phyloP scores from a whole-genome alignment of 2,329 filamentous ascomycete species.

The Fusarium humuli region DNA sequence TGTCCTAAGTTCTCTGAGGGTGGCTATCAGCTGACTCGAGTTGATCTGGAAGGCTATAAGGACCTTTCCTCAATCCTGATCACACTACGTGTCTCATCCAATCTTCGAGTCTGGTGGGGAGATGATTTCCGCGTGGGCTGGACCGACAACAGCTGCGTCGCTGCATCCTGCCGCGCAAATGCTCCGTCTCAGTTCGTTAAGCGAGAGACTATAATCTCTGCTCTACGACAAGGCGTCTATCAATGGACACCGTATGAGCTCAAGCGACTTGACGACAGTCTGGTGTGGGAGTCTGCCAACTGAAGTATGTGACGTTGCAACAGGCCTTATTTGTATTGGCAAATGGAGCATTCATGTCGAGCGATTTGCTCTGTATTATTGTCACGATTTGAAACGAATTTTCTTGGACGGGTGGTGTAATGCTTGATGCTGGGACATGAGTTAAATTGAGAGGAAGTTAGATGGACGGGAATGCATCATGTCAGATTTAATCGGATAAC shows the following conservation, averaged over 20 bases:
- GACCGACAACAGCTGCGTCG: conserved; percentile 56
- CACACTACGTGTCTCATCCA: conserved; percentile 52
- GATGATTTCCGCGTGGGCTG: conserved; percentile 57
- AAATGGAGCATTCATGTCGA: conserved; percentile 44
- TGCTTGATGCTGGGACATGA: conserved; percentile 47
- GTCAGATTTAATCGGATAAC: conserved; percentile 43
- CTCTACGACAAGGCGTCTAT: conserved; percentile 51
- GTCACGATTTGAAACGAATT: conserved; percentile 51
- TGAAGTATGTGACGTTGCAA: conserved; percentile 38
- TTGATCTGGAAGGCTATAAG: conserved; percentile 54
- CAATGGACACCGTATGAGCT: conserved; percentile 51
- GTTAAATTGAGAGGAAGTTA: conserved; percentile 49
- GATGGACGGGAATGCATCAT: conserved; percentile 42
- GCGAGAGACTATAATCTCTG: conserved; percentile 49
- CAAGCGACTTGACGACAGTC: conserved; percentile 50
- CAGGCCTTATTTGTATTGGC: conserved; percentile 21
- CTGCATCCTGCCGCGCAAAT: conserved; percentile 51
- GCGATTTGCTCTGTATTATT: conserved; percentile 49
- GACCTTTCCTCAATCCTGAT: conserved; percentile 56
- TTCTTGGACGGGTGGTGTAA: conserved; percentile 52
- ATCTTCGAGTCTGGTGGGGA: conserved; percentile 56
- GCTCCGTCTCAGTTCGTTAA: conserved; percentile 46
- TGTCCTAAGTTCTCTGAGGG: conserved; percentile 51
- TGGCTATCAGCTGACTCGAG: conserved; percentile 51
- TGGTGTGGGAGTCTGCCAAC: conserved; percentile 48